Evolutionary conservation across 495 filamentous ascomycete species (phyloP), one percentile per base, ranked within the genome.

Genomic region (Penicillium crystallinum): DNA sequence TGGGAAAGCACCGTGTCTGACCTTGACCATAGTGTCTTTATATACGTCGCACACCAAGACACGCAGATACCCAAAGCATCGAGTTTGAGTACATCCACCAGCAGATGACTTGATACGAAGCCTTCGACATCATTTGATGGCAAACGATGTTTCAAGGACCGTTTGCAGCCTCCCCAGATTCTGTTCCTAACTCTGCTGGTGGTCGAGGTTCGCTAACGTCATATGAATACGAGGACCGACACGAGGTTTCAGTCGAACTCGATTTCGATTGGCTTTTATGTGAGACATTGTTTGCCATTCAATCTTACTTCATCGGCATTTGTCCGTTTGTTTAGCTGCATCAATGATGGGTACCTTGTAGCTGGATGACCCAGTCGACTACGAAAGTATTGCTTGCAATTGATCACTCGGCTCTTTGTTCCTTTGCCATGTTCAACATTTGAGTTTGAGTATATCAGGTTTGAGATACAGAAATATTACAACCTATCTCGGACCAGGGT

Each of bases 61-160:
- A 22, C 4, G 19, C 7, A 17, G 15, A 35, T 23, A 0, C 40
- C 14, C 14, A 52, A 23, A 25, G 3, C 29, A 9, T 17, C 18
- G 22, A 46, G 23, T 17, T 30, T n/a, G n/a, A 31, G 14, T 9
- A 30, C 31, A 14, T n/a, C 23, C 9, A 30, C 17, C n/a, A 53
- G 39, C 60, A 63, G 39, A 54, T 58, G 58, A 59, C 57, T 48
- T 30, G 54, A 56, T 53, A 59, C 59, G 62, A 65, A 52, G 42
- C 23, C 35, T 35, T 27, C 33, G 1, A 35, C 43, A 56, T 50
- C 31, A 36, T 31, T n/a, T 33, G 4, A 30, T 40, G 5, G 11
- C 15, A 10, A 6, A 25, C n/a, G 14, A 39, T 46, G 19, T 45
- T 21, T 29, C 27, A 37, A 34, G 38, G 17, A 17, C 12, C 6